A percentile compares a stretch with the other conserved stretches of the same genome.
These are phyloP conservation scores for Coprinopsis strossmayeri DNA, from an alignment of 768 basidiomycete genomes.

Conservation along the genomic window DNA sequence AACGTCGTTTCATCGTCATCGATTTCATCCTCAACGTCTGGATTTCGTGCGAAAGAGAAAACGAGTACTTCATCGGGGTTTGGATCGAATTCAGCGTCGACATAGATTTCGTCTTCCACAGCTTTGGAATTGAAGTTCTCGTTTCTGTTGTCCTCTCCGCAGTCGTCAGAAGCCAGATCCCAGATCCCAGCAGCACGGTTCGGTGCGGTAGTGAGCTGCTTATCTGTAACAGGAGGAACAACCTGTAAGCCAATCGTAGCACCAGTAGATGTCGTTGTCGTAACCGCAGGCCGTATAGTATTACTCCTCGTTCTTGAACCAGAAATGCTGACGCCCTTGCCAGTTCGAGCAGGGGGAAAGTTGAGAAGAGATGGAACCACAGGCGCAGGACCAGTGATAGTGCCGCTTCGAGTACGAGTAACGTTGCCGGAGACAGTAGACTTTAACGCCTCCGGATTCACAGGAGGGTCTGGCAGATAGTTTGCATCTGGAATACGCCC, in stretches of 20 bases:
- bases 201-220: neutral
- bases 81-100: slow-evolving; percentile 7
- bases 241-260: neutral
- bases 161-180: too few species aligned
- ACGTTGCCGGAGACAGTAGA: neutral
- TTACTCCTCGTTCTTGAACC: neutral
- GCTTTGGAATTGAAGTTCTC: too few species aligned
- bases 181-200: too few species aligned
- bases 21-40: slow-evolving; percentile 5
- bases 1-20: neutral
- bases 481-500: too few species aligned
- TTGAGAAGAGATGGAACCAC: neutral
- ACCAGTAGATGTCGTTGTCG: neutral
- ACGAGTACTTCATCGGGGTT: slow-evolving; percentile 1
- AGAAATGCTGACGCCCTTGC: neutral
- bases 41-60: slow-evolving; percentile 8
- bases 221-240: neutral
- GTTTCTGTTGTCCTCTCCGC: too few species aligned
- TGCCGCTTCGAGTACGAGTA: slow-evolving; percentile 3
- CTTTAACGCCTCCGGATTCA: too few species aligned
- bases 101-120: neutral
- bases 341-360: neutral
- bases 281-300: slow-evolving; percentile 2
- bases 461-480: too few species aligned
- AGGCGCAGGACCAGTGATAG: slow-evolving; percentile 1